Conservation (phyloP, 73 alveolate species). For the Paramecium tetraurelia region DNA sequence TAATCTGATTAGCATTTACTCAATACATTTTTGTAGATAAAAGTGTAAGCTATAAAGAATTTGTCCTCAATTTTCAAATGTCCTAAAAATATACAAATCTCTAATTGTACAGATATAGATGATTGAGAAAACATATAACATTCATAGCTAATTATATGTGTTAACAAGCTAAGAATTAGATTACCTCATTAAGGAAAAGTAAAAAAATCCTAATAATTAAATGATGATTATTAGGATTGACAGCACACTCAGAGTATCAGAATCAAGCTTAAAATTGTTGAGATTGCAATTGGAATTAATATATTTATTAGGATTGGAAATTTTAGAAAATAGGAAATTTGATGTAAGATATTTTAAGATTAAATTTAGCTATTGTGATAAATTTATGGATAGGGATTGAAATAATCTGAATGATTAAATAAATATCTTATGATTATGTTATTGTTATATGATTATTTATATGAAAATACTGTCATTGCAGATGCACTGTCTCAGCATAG, state of each 20-base stretch:
- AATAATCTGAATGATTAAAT: not conserved
- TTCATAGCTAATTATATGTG: too few species aligned
- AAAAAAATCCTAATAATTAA: too few species aligned
- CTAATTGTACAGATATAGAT: not conserved
- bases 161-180: too few species aligned
- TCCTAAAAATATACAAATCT: not conserved
- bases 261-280: not conserved
- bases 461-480: not conserved
- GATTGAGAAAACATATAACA: too few species aligned
- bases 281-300: not conserved
- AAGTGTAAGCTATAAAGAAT: too few species aligned
- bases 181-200: too few species aligned
- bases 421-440: not conserved
- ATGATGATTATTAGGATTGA: too few species aligned
- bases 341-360: not conserved
- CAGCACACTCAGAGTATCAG: not conserved
- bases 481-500: conserved; percentile 30
- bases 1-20: not conserved
- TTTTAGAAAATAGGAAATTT: not conserved
- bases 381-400: not conserved
- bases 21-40: not conserved
- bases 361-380: not conserved
- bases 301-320: not conserved
- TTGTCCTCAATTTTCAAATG: too few species aligned
- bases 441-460: not conserved